Evolutionary conservation across 2,329 filamentous ascomycete genomes (phyloP), one percentile per base, ranked within the genome.

Genomic region (Calonectria montana): DNA sequence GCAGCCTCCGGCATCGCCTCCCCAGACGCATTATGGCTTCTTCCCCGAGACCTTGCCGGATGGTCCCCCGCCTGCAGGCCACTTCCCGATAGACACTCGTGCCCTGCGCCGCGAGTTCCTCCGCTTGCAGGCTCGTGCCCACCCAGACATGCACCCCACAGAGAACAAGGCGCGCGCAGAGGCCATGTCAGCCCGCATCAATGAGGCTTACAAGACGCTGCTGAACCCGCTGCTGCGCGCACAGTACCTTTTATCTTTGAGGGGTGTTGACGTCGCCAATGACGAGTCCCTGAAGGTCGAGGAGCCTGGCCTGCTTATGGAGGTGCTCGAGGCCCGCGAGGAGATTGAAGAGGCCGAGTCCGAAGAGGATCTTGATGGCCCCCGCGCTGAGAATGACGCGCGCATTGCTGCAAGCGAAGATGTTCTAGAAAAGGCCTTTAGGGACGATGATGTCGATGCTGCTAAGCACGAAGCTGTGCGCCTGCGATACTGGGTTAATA

Each of bases 141-240:
- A 97, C 83, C 94, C 94, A 1, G 94, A 97, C 82, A 86, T 93
- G 72, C 87, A 89, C 81, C 86, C 90, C 76, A 74, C 88, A 76
- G 47, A 87, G 82, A 80, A 87, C 82, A 87, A 92, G 84, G 77
- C 85, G 77, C 79, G 89, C 59, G 95, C 95, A 23, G 94, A 97
- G 82, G 93, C 91, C 0, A 87, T 92, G n/a, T 97, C 94, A 12
- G 90, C 94, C 9, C 89, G 91, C 29, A 96, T 98, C 82, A 98
- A 98, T 87, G 93, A 95, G 76, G 97, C 97, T 0, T 98, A 97
- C 88, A 93, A 91, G 80, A 98, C 96, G 3, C 89, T 99, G 0
- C 86, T 90, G 62, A 91, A 93, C 77, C 96, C 97, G 18, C 86
- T 99, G 15, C 83, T 90, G 59, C 91, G 97, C 27, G 96, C 96